These are phyloP conservation scores for Albophoma yamanashiensis DNA, from an alignment of 2,329 filamentous ascomycete genomes.

Conservation along the genomic window DNA sequence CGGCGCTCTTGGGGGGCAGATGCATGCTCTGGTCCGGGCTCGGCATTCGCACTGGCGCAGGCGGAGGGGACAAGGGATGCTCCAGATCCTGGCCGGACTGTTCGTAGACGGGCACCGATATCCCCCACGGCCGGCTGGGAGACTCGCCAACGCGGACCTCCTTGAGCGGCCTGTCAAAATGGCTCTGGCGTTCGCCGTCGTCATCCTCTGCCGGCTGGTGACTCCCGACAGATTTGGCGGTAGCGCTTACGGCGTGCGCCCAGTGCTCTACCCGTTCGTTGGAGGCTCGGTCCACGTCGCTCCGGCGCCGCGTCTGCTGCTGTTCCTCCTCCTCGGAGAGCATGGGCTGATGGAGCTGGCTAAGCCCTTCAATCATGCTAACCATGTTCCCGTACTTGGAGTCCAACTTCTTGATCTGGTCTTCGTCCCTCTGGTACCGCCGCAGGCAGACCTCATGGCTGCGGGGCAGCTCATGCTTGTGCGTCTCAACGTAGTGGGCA, in stretches of 20 bases:
- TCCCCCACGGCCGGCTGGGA: constrained; percentile 87
- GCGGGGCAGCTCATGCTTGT: constrained; percentile 88
- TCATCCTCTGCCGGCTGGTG: constrained; percentile 26
- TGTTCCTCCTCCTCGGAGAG: constrained; percentile 47
- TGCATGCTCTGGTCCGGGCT: constrained; percentile 18
- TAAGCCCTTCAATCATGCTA: constrained; percentile 88
- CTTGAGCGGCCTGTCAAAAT: constrained; percentile 76
- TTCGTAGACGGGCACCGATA: constrained; percentile 59
- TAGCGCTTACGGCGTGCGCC: constrained; percentile 65
- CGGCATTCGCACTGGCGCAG: constrained; percentile 44
- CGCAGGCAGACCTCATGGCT: constrained; percentile 90
- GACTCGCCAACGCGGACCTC: constrained; percentile 91
- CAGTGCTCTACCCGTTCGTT: constrained; percentile 73
- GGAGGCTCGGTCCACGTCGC: constrained; percentile 39
- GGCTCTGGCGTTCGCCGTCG: constrained; percentile 53
- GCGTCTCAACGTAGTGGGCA: constrained; percentile 84
- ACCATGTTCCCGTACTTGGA: constrained; percentile 88
- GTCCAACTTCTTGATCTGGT: constrained; percentile 78
- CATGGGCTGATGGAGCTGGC: constrained; percentile 80
- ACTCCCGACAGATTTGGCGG: constrained; percentile 23
- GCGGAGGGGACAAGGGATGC: constrained; percentile 43
- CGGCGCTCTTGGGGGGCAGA: constrained; percentile 17
- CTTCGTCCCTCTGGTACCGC: constrained; percentile 78
- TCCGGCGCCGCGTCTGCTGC: constrained; percentile 24
- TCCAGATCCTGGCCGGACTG: constrained; percentile 21